A percentile compares a stretch with the other conserved stretches of the same genome.
Conservation (phyloP, 257 asterid species). For the Przewalskia tangutica region DNA sequence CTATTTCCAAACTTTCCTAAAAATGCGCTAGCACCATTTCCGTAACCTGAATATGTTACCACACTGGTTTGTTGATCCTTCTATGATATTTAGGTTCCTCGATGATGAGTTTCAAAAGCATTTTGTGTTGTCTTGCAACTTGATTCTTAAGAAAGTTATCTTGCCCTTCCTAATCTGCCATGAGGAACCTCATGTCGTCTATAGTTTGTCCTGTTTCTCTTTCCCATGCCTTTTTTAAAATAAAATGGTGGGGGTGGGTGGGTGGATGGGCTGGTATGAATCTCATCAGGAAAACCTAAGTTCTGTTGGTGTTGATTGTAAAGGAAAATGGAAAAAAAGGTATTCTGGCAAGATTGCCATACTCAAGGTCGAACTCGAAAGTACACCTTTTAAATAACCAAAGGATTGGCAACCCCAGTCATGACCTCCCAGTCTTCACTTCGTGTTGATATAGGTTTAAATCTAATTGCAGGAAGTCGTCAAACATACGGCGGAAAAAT, state of each 20-base stretch:
- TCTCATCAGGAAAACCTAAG: neutral
- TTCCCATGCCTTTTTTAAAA: neutral
- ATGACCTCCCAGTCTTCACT: neutral
- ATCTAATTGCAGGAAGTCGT: constrained; percentile 14
- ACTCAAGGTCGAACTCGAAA: neutral
- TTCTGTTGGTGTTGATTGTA: neutral
- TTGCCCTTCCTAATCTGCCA: neutral
- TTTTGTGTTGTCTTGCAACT: neutral
- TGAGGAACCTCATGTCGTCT: neutral
- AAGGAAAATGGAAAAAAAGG: neutral
- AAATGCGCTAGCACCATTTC: neutral
- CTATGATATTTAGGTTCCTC: neutral
- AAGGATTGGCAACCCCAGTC: neutral
- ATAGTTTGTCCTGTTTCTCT: neutral
- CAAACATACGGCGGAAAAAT: constrained; percentile 6
- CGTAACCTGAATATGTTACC: neutral
- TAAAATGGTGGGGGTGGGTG: neutral
- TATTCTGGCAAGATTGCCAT: neutral
- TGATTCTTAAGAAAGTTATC: neutral
- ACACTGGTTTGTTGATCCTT: neutral
- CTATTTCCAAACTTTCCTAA: neutral
- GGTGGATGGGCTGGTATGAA: neutral
- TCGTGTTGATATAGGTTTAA: neutral
- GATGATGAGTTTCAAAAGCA: neutral
- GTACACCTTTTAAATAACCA: neutral